Conservation (phyloP, 2,329 filamentous ascomycete species). For the Colletotrichum godetiae region DNA sequence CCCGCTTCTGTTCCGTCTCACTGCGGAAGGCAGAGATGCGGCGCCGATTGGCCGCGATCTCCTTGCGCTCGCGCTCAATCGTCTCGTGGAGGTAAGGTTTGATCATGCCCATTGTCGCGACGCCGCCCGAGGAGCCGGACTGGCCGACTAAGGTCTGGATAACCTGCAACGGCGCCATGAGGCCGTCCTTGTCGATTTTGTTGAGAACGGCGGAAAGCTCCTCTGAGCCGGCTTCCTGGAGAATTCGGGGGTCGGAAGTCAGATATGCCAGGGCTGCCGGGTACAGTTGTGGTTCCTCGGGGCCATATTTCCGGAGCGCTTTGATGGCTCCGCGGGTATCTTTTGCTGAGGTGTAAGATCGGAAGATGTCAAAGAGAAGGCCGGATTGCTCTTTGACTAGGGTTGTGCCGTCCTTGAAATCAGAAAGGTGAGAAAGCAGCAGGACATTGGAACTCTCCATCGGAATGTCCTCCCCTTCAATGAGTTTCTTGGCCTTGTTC, state of each 20-base stretch:
- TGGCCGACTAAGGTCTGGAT: slow-evolving; percentile 88
- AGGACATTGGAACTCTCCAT: slow-evolving; percentile 97
- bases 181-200: slow-evolving; percentile 88
- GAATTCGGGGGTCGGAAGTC: slow-evolving; percentile 82
- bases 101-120: slow-evolving; percentile 97
- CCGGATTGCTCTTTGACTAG: slow-evolving; percentile 95
- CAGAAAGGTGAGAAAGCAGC: slow-evolving; percentile 88
- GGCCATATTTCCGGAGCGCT: slow-evolving; percentile 90
- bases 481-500: slow-evolving; percentile 87
- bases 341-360: slow-evolving; percentile 91
- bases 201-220: slow-evolving; percentile 84
- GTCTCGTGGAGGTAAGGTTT: slow-evolving; percentile 92
- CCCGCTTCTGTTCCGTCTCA: slow-evolving; percentile 83
- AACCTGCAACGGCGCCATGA: slow-evolving; percentile 96
- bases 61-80: slow-evolving; percentile 87
- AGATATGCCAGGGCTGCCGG: slow-evolving; percentile 94
- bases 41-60: slow-evolving; percentile 83
- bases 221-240: slow-evolving; percentile 85
- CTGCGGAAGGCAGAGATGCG: slow-evolving; percentile 85
- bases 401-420: slow-evolving; percentile 90
- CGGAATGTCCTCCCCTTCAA: slow-evolving; percentile 81
- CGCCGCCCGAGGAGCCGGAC: slow-evolving; percentile 58
- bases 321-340: slow-evolving; percentile 92
- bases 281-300: slow-evolving; percentile 91
- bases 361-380: slow-evolving; percentile 93